Conservation (phyloP, 2,329 filamentous ascomycete genomes). For the Beauveria sp. region DNA sequence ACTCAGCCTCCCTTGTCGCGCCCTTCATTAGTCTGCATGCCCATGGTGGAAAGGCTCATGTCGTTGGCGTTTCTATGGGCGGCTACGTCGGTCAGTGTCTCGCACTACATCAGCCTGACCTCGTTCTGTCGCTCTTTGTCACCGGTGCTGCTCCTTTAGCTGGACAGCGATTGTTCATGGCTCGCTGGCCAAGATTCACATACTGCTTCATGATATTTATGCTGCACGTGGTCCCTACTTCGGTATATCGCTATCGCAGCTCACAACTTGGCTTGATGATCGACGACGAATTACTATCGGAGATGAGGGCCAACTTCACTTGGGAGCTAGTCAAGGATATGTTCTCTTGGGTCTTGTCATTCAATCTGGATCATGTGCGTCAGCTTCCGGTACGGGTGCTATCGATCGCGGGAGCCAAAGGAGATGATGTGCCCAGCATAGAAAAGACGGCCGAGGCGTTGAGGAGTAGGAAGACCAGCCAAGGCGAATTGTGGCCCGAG, state of each 20-base stretch:
- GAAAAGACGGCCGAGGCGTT: constrained; percentile 24
- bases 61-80: constrained; percentile 34
- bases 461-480: neutral
- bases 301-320: neutral
- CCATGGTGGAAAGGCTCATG: constrained; percentile 28
- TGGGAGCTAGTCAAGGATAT: neutral
- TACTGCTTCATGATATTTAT: constrained; percentile 19
- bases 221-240: neutral
- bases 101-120: constrained; percentile 24
- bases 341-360: neutral
- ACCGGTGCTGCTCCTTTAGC: constrained; percentile 26
- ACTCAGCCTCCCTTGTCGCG: constrained; percentile 26
- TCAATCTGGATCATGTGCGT: neutral
- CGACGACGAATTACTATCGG: neutral
- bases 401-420: constrained; percentile 23
- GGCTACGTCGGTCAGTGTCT: constrained; percentile 29
- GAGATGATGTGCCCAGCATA: constrained; percentile 26
- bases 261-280: neutral
- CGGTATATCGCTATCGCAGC: neutral
- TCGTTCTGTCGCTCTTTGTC: constrained; percentile 27
- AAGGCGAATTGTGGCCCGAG: neutral
- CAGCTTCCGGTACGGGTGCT: neutral
- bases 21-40: constrained; percentile 28
- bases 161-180: constrained; percentile 17
- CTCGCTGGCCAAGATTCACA: constrained; percentile 21